phyloP scores from a whole-genome alignment of 495 filamentous ascomycete species.

The Aspergillus kassunensis region DNA sequence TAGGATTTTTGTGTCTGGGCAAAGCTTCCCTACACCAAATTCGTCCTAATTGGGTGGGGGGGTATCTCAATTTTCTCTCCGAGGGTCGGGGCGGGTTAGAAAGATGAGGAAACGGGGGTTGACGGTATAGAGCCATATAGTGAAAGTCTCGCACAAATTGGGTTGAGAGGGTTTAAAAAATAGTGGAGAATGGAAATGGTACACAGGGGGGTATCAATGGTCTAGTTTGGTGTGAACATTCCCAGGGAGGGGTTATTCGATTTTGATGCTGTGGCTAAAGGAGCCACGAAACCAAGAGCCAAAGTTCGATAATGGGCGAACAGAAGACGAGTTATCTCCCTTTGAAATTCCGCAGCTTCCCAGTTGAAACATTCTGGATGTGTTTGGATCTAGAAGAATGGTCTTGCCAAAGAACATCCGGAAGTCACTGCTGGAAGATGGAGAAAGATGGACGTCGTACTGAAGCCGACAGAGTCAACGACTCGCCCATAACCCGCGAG shows the following conservation, averaged over 20 bases:
- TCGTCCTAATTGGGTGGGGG: background rate
- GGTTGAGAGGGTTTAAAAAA: background rate
- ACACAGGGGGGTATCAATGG: slow-evolving; percentile 2
- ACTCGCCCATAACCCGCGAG: too few species aligned
- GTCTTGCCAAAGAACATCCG: too few species aligned
- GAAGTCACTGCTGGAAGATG: too few species aligned
- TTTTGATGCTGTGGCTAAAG: background rate
- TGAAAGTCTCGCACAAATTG: slow-evolving; percentile 6
- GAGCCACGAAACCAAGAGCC: slow-evolving; percentile 1
- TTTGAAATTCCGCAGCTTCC: too few species aligned
- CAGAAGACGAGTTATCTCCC: background rate
- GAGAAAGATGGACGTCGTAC: too few species aligned
- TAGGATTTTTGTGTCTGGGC: background rate
- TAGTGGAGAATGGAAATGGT: slow-evolving; percentile 10
- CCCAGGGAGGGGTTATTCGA: background rate
- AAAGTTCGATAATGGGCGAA: background rate
- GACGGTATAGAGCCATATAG: slow-evolving; percentile 3
- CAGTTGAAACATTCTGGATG: too few species aligned
- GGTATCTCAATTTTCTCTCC: too few species aligned
- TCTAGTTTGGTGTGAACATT: slow-evolving; percentile 2
- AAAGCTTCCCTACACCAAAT: background rate
- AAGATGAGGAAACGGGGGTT: background rate
- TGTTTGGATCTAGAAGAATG: too few species aligned
- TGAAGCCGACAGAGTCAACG: too few species aligned
- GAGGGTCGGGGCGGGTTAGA: background rate